Base-by-base conservation (phyloP, 2,329 filamentous ascomycete species). In the Endothia cerciana region DNA sequence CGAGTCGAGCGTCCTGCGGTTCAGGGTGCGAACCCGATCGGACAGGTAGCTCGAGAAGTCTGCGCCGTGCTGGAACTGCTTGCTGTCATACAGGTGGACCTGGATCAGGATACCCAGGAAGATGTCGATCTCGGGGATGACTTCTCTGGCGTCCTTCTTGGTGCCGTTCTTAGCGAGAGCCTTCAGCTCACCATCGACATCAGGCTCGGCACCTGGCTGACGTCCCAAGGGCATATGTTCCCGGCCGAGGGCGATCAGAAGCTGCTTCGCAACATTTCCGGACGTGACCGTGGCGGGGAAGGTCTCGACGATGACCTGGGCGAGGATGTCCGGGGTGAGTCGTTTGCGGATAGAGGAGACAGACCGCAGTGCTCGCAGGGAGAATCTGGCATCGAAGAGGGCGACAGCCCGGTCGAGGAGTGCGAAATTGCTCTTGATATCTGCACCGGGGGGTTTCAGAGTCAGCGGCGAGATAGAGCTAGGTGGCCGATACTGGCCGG, bases 331-430 rank as follows among this genome's bases (percentile, higher is more conserved):
- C 66, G 91, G 87, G 17, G 90, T 92, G 72, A 97, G 85, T 71
- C 92, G 89, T 85, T 98, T 98, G 77, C 95, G 93, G 77, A 98
- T 89, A 64, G 93, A 94, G 49, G 95, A 97, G 81, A 98, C 97
- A 73, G 94, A 97, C 74, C 95, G 91, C 70, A 99, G 87, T 69
- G 95, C 95, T 76, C 95, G 89, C 70, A 99, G 90, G 65, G 94
- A 93, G 81, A 97, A 99, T 82, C 95, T 90, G 67, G 94, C 89
- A 80, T 99, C 95, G 78, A 98, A 99, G 73, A 96, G 88, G 70
- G 89, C 85, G 70, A 99, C 94, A 71, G 94, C 95, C 74, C 93
- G 91, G 75, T 97, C 94, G 75, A 99, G 86, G 70, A 99, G 86
- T 62, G 88, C 87, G 76, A 97, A 97, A 81, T 96, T 97, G 84